Evolutionary conservation across 2,329 filamentous ascomycete species (phyloP).

Genomic region (Verticillium tricorpus): DNA sequence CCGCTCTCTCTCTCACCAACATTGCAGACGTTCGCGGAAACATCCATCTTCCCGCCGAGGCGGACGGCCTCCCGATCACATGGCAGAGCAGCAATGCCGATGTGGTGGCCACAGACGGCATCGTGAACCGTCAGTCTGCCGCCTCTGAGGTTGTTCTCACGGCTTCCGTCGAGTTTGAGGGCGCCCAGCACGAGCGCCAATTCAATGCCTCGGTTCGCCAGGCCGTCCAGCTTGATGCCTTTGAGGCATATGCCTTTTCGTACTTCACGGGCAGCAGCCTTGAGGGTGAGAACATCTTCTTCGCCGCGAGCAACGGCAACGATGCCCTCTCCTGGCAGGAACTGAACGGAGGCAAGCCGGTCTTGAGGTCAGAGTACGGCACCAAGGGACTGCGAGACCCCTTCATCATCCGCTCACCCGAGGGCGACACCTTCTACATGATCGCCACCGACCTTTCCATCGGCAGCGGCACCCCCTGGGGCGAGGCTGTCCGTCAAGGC

Average conservation of each 20-base stretch:
- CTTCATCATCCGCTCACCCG: slow-evolving; percentile 45
- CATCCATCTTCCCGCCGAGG: slow-evolving; percentile 25
- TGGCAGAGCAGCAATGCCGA: slow-evolving; percentile 29
- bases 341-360: slow-evolving; percentile 41
- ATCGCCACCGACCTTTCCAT: slow-evolving; percentile 50
- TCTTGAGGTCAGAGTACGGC: slow-evolving; percentile 39
- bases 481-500: slow-evolving; percentile 37
- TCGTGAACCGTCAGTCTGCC: slow-evolving; percentile 25
- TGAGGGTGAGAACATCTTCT: slow-evolving; percentile 46
- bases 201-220: slow-evolving; percentile 28
- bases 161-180: slow-evolving; percentile 23
- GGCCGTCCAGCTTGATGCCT: slow-evolving; percentile 23
- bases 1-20: slow-evolving; percentile 23
- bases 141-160: slow-evolving; percentile 26
- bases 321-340: slow-evolving; percentile 46
- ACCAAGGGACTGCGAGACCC: slow-evolving; percentile 48
- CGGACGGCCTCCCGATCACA: slow-evolving; percentile 23
- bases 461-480: slow-evolving; percentile 49
- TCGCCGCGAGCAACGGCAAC: slow-evolving; percentile 48
- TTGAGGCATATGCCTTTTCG: slow-evolving; percentile 44
- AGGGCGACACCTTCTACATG: slow-evolving; percentile 46
- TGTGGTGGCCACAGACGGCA: slow-evolving; percentile 28
- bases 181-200: slow-evolving; percentile 18
- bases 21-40: slow-evolving; percentile 33
- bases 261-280: slow-evolving; percentile 43